A percentile compares a stretch with the other conserved stretches of the same genome.
Conservation (phyloP, 139 green algal species). For the Yamagishiella unicocca region DNA sequence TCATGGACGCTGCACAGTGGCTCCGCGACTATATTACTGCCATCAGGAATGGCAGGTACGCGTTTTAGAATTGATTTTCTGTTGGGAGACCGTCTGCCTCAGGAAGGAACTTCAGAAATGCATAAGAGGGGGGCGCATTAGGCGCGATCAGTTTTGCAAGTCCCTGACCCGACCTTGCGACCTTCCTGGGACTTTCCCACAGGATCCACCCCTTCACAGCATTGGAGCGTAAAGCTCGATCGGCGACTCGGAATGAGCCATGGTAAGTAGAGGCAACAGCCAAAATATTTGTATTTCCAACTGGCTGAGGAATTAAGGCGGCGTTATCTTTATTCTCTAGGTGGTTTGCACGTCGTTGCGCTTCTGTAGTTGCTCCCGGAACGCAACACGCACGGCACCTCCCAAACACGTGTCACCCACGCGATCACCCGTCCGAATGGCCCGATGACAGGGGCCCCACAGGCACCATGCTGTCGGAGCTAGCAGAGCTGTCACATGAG, state of each 20-base stretch:
- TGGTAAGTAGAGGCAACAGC: conserved; percentile 61
- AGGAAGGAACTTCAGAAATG: too few species aligned
- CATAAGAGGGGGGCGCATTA: too few species aligned
- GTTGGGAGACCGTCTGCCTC: too few species aligned
- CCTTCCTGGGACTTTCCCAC: too few species aligned
- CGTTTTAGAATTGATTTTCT: not conserved
- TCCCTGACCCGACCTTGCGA: too few species aligned
- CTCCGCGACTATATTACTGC: conserved; percentile 82
- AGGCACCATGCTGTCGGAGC: conserved; percentile 75
- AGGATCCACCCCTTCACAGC: conserved; percentile 73
- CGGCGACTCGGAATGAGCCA: conserved; percentile 82
- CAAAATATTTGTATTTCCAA: too few species aligned
- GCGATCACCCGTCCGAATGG: not conserved
- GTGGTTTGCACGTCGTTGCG: too few species aligned
- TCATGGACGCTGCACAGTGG: conserved; percentile 55
- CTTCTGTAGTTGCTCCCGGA: too few species aligned
- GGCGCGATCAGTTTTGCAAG: too few species aligned
- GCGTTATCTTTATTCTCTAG: too few species aligned
- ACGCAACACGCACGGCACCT: not conserved
- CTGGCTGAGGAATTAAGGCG: too few species aligned
- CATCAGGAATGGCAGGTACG: conserved; percentile 62
- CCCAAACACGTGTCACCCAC: not conserved
- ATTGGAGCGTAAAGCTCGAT: conserved; percentile 74
- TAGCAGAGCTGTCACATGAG: conserved; percentile 72
- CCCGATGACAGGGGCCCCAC: conserved; percentile 78